Percentiles rank a stretch among this genome's conserved stretches.
Conservation (phyloP, 148 eudicot species). For the Camellia japonica region DNA sequence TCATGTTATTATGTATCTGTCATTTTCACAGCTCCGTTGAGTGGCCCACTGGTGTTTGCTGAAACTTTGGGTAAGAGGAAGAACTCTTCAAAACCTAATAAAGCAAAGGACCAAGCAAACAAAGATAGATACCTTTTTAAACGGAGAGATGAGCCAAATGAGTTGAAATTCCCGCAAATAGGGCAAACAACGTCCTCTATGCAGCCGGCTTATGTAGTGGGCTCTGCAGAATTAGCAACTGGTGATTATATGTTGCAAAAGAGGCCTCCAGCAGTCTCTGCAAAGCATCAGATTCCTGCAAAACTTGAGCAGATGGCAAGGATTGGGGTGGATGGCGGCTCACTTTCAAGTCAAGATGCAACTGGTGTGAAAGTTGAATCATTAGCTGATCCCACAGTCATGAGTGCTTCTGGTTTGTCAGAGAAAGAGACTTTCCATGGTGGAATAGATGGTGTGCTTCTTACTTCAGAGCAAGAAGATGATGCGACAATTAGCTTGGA, state of each 20-base stretch:
- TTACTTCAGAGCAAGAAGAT: no score
- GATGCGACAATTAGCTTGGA: no score
- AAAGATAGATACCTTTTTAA: conserved; percentile 72
- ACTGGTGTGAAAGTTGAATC: conserved; percentile 18
- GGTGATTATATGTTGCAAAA: conserved; percentile 47
- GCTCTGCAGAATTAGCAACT: conserved; percentile 30
- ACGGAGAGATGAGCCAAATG: conserved; percentile 57
- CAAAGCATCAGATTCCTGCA: conserved; percentile 10
- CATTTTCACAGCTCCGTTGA: conserved; percentile 60
- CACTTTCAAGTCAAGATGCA: conserved; percentile 14
- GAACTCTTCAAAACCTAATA: conserved; percentile 40
- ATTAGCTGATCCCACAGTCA: no score
- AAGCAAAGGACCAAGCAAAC: conserved; percentile 53
- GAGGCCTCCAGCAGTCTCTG: conserved; percentile 29
- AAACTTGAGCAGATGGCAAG: conserved; percentile 12
- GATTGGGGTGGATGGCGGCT: conserved; percentile 19
- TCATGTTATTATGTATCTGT: conserved; percentile 16
- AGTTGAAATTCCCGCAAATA: conserved; percentile 24
- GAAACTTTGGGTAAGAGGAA: conserved; percentile 65
- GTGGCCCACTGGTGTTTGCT: conserved; percentile 72
- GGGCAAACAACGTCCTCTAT: conserved; percentile 29
- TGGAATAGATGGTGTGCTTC: no score
- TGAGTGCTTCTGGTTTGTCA: no score
- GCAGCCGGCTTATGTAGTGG: conserved; percentile 38
- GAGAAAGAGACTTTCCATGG: no score